These are phyloP conservation scores for Neckera pumila DNA, from an alignment of 225 moss, liverwort and hornwort genomes.

Conservation along the genomic window DNA sequence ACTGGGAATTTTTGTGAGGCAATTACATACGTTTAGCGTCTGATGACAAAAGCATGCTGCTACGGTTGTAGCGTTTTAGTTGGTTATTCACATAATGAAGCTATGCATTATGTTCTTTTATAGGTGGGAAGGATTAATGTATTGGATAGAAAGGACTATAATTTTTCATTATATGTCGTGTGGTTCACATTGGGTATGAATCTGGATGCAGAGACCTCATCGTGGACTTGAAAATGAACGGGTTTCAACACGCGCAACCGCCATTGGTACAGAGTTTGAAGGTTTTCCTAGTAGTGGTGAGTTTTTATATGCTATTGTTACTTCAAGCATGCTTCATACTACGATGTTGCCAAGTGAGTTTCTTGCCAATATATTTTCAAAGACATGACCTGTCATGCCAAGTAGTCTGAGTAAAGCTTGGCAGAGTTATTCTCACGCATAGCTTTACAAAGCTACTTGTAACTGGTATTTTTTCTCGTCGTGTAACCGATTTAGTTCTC, in stretches of 20 bases:
- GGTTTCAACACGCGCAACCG: slow-evolving; percentile 82
- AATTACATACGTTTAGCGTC: not conserved
- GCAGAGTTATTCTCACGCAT: not conserved
- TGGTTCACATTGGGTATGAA: not conserved
- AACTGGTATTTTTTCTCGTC: not conserved
- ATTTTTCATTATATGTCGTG: not conserved
- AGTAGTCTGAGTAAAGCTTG: not conserved
- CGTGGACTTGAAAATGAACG: slow-evolving; percentile 87
- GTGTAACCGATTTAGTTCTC: not conserved
- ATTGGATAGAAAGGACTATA: not conserved
- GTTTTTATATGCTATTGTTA: not conserved
- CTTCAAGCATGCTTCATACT: not conserved
- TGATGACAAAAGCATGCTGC: not conserved
- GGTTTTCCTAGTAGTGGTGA: slow-evolving; percentile 49
- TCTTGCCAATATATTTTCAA: not conserved
- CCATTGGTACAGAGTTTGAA: slow-evolving; percentile 66
- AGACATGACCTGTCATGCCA: not conserved
- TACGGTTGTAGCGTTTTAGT: not conserved
- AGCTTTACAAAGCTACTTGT: not conserved
- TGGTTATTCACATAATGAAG: not conserved
- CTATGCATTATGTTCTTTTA: not conserved
- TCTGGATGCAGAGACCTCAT: slow-evolving; percentile 67
- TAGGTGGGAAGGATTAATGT: not conserved
- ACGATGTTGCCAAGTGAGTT: not conserved
- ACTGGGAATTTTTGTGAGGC: not conserved